A percentile compares a stretch with the other conserved stretches of the same genome.
Evolutionary conservation across 805 yeast genomes (phyloP).

Genomic region (Wickerhamiella azymoides): DNA sequence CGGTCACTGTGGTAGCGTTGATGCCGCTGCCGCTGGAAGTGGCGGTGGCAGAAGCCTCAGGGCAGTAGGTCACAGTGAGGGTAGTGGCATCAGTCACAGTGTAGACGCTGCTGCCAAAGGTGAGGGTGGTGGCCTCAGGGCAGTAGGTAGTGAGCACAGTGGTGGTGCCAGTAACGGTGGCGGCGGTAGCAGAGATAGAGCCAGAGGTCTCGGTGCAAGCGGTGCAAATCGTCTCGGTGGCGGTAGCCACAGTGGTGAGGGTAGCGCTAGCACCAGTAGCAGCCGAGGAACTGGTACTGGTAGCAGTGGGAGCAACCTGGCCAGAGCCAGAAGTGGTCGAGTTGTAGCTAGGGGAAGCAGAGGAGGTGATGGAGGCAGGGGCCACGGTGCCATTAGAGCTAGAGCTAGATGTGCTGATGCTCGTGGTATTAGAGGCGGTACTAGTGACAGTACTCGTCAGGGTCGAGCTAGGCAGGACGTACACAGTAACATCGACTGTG

Average conservation of each 20-base stretch:
- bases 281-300: neutral
- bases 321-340: neutral
- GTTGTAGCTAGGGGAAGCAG: neutral
- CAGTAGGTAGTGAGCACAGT: slow-evolving; percentile 27
- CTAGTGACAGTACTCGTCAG: neutral
- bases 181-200: neutral
- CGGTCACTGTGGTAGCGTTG: neutral
- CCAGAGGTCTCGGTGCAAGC: slow-evolving; percentile 11
- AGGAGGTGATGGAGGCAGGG: neutral
- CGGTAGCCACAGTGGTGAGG: slow-evolving; percentile 19
- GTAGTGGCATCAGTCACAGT: slow-evolving; percentile 71
- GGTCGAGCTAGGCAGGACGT: neutral
- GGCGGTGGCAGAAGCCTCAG: slow-evolving; percentile 10
- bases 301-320: neutral
- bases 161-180: slow-evolving; percentile 1
- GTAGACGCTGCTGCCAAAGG: slow-evolving; percentile 53
- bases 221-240: slow-evolving; percentile 11
- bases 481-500: neutral
- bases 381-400: neutral
- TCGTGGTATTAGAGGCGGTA: neutral
- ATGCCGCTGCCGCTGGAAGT: slow-evolving; percentile 1
- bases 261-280: neutral
- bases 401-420: neutral
- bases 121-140: slow-evolving; percentile 56
- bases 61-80: slow-evolving; percentile 73